phyloP scores from a whole-genome alignment of 495 filamentous ascomycete species.

The Stereocaulon alpinum region DNA sequence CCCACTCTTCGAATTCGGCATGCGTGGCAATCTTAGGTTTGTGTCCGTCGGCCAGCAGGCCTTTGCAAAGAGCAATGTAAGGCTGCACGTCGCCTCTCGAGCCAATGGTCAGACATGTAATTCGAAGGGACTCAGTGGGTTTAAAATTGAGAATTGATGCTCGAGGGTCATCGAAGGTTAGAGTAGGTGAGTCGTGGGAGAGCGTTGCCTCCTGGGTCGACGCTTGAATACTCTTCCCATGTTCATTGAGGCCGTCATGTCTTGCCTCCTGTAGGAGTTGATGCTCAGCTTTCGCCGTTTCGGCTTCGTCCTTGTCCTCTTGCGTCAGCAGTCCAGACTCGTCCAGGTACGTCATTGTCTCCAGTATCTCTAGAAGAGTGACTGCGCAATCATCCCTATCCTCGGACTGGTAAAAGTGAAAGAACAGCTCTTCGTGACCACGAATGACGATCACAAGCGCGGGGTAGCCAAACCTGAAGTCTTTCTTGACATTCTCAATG shows the following conservation, averaged over 20 bases:
- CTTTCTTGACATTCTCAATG: slow-evolving; percentile 87
- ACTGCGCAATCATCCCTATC: slow-evolving; percentile 80
- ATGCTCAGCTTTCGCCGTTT: slow-evolving; percentile 73
- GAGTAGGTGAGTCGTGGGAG: slow-evolving; percentile 48
- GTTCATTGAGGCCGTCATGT: slow-evolving; percentile 45
- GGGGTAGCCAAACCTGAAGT: slow-evolving; percentile 84
- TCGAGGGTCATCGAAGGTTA: slow-evolving; percentile 84
- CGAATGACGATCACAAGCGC: slow-evolving; percentile 85
- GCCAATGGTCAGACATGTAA: slow-evolving; percentile 93
- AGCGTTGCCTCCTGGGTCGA: slow-evolving; percentile 35
- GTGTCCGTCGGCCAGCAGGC: slow-evolving; percentile 79
- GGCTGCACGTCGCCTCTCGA: slow-evolving; percentile 95
- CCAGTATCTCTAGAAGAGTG: slow-evolving; percentile 65
- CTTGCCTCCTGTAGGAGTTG: slow-evolving; percentile 72
- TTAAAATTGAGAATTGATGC: slow-evolving; percentile 95
- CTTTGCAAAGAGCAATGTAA: slow-evolving; percentile 93
- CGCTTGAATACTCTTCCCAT: slow-evolving; percentile 48
- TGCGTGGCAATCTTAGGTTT: slow-evolving; percentile 84
- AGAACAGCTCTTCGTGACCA: slow-evolving; percentile 93
- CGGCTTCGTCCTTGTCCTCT: slow-evolving; percentile 59
- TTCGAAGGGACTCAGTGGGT: slow-evolving; percentile 65
- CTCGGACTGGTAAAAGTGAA: slow-evolving; percentile 73
- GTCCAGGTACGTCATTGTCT: slow-evolving; percentile 58
- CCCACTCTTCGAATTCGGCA: slow-evolving; percentile 78
- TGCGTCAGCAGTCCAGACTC: slow-evolving; percentile 60